A percentile compares a stretch with the other conserved stretches of the same genome.
phyloP scores from a whole-genome alignment of 306 rosid genomes.

The Adenanthera pavonina region DNA sequence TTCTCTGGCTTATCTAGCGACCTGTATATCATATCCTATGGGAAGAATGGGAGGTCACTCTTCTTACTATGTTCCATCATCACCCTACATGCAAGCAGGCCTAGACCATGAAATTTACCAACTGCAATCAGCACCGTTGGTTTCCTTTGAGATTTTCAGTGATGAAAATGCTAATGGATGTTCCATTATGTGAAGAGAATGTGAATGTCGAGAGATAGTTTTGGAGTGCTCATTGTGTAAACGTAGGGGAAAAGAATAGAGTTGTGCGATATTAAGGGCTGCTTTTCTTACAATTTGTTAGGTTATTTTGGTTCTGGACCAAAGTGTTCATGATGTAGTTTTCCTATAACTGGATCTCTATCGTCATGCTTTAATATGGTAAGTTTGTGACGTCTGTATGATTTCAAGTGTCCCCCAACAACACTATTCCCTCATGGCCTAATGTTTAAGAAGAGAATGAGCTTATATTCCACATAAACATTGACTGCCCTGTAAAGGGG shows the following conservation, averaged over 20 bases:
- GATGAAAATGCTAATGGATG: conserved; percentile 88
- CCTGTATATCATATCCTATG: conserved; percentile 50
- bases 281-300: conserved; percentile 22
- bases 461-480: conserved; percentile 15
- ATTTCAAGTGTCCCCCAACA: neutral
- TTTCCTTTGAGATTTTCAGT: conserved; percentile 68
- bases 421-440: neutral
- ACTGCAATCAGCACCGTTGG: conserved; percentile 47
- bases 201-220: neutral
- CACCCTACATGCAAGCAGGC: conserved; percentile 51
- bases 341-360: neutral
- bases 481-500: neutral
- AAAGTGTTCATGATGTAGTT: conserved; percentile 15
- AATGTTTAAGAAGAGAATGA: neutral
- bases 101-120: conserved; percentile 39
- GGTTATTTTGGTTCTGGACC: conserved; percentile 23
- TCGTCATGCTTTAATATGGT: conserved; percentile 15
- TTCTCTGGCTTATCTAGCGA: conserved; percentile 41
- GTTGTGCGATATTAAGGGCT: neutral
- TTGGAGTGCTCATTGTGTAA: conserved; percentile 25
- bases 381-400: neutral
- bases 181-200: conserved; percentile 64
- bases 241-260: neutral
- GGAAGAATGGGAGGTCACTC: conserved; percentile 45
- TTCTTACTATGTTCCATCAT: conserved; percentile 44